Percentiles rank a stretch among this genome's conserved stretches.
These are phyloP conservation scores for Ascochyta rabiei DNA, from an alignment of 2,329 filamentous ascomycete genomes.

Conservation along the genomic window DNA sequence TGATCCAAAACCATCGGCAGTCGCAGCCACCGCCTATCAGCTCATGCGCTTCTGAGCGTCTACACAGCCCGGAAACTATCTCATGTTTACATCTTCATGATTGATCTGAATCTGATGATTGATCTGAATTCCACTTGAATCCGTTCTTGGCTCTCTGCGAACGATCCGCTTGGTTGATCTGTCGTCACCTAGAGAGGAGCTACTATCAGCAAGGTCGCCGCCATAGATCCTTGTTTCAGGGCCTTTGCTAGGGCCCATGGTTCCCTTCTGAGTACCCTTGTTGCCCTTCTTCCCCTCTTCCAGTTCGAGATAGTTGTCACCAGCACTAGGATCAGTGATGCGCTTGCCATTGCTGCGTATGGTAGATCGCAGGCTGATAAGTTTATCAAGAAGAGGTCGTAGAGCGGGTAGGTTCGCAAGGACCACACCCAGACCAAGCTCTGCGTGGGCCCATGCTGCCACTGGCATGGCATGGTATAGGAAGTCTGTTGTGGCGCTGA, in stretches of 20 bases:
- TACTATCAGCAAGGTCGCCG: conserved; percentile 12
- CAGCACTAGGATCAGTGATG: conserved; percentile 7
- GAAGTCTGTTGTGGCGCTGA: conserved; percentile 22
- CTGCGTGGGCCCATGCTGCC: conserved; percentile 20
- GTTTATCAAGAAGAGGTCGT: conserved; percentile 19
- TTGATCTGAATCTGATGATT: neutral
- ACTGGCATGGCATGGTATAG: conserved; percentile 22
- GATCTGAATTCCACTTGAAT: neutral
- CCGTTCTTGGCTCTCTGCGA: neutral
- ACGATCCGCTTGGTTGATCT: conserved; percentile 3
- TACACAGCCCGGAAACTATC: too few relatives aligned
- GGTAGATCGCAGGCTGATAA: conserved; percentile 17
- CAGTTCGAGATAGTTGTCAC: conserved; percentile 17
- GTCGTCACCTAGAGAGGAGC: conserved; percentile 8
- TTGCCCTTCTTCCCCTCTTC: neutral
- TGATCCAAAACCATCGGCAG: too few relatives aligned
- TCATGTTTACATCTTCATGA: neutral
- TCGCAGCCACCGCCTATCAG: too few relatives aligned
- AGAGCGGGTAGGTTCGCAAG: conserved; percentile 21
- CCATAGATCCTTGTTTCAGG: conserved; percentile 17
- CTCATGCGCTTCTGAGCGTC: too few relatives aligned
- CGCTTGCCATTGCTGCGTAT: conserved; percentile 7
- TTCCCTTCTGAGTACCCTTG: conserved; percentile 3
- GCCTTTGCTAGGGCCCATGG: neutral
- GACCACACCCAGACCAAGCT: conserved; percentile 17